Evolutionary conservation across 2,329 filamentous ascomycete species (phyloP).

Genomic region (Hawksworthiomyces lignivorus): DNA sequence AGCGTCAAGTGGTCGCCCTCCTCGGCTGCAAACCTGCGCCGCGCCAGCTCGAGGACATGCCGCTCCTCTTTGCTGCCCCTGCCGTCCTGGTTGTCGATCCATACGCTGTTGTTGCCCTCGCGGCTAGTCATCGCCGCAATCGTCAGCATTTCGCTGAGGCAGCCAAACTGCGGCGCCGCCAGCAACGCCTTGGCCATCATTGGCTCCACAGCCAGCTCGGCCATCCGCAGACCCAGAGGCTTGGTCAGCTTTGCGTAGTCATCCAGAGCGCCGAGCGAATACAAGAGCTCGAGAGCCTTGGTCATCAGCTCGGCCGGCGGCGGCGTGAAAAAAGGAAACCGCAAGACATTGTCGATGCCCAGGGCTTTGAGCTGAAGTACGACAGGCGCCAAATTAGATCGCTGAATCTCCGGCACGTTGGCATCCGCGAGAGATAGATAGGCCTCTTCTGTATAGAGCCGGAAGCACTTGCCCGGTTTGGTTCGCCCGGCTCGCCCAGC

Average conservation of each 20-base stretch:
- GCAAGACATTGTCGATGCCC: conserved; percentile 87
- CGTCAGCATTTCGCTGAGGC: conserved; percentile 76
- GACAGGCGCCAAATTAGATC: conserved; percentile 81
- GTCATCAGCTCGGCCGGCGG: conserved; percentile 80
- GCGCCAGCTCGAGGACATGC: conserved; percentile 63
- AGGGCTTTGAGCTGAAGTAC: conserved; percentile 89
- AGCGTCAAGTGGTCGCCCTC: conserved; percentile 92
- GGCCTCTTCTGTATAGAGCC: conserved; percentile 75
- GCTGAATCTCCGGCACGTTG: conserved; percentile 83
- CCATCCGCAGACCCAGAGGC: conserved; percentile 84
- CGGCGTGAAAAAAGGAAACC: conserved; percentile 81
- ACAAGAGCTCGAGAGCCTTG: conserved; percentile 81
- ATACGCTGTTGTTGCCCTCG: conserved; percentile 71
- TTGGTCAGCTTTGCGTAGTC: conserved; percentile 84
- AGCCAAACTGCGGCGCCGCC: conserved; percentile 65
- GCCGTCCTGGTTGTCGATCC: conserved; percentile 70
- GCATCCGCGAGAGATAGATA: conserved; percentile 58
- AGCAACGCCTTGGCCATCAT: conserved; percentile 92
- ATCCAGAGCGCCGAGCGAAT: conserved; percentile 78
- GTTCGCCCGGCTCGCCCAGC: conserved; percentile 86
- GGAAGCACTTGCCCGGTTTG: conserved; percentile 85
- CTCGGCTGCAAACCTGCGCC: conserved; percentile 78
- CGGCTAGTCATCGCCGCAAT: conserved; percentile 93
- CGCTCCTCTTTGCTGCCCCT: conserved; percentile 39
- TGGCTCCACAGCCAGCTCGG: conserved; percentile 84